Base-by-base conservation (phyloP, 805 yeast species). In the Yamadazyma endophytica region DNA sequence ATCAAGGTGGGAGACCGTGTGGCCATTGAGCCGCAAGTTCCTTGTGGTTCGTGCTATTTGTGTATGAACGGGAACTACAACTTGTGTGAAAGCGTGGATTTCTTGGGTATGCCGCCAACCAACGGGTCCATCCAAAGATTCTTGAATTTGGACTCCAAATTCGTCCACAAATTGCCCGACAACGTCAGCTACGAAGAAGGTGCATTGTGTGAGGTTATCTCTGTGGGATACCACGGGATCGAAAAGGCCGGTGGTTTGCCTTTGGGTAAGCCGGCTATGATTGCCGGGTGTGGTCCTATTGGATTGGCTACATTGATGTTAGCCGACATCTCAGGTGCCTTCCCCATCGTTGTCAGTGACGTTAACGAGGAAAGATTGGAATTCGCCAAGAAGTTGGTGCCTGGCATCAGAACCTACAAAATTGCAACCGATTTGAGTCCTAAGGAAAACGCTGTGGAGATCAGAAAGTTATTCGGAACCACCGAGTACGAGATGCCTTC, bases 1-100 rank as follows among this genome's bases (percentile, higher is more conserved):
- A 26, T 52, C 17, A 60, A 68, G 35, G 65, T 63, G 21, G 73
- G 76, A 29, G 75, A 70, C 41, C 49, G 63, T 29, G 75, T 70
- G 12, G 72, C 74, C n/a, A 49, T 69, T 36, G 75, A 77, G 52
- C 82, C 82, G 7, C 78, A 74, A 37, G 56, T 66, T 29, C 72
- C 78, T 21, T 77, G 81, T 47, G 58, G 62, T n/a, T 43, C 52
- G 6, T 46, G 54, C 31, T 43, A 33, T 33, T 40, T 44, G 22
- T 50, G 53, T 33, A 40, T 33, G 37, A 43, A 45, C 24, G 56
- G 56, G 12, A 42, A 49, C 35, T 46, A 44, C 31, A 49, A 50
- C 26, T 46, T 46, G 24, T 50, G 56, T 36, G 38, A 39, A 19
- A 28, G 37, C 7, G 43, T 40, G 14, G 46, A 44, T 31, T 41